These are phyloP conservation scores for Hyphodiscus sp. DNA, from an alignment of 2,329 filamentous ascomycete genomes.

Conservation along the genomic window DNA sequence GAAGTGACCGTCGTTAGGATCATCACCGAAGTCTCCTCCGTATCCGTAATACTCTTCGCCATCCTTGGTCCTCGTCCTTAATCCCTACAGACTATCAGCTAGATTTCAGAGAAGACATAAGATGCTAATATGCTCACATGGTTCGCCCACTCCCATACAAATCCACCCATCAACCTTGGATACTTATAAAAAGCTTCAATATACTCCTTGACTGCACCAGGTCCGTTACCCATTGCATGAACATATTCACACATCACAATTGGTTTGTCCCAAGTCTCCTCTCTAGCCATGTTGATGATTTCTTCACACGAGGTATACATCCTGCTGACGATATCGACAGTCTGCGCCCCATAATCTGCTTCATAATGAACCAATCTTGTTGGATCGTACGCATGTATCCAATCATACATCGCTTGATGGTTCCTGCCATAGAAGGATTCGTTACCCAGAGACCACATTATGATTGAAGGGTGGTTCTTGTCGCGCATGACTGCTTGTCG, in stretches of 20 bases:
- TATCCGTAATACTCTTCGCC: constrained; percentile 37
- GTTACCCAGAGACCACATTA: constrained; percentile 54
- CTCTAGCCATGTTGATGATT: constrained; percentile 10
- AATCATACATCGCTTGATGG: constrained; percentile 48
- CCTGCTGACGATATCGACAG: constrained; percentile 47
- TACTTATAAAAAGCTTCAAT: constrained; percentile 47
- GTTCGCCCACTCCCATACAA: constrained; percentile 42
- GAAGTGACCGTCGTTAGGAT: constrained; percentile 38
- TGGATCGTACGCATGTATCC: constrained; percentile 42
- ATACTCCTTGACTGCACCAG: constrained; percentile 51
- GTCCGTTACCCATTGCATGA: constrained; percentile 53
- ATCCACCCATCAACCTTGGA: constrained; percentile 47
- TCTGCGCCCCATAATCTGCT: constrained; percentile 43
- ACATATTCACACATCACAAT: constrained; percentile 34
- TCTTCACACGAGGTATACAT: constrained; percentile 39
- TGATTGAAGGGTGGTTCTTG: constrained; percentile 49
- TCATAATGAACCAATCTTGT: constrained; percentile 52
- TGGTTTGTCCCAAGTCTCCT: constrained; percentile 21
- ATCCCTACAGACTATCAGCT: constrained; percentile 21
- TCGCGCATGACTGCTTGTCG: constrained; percentile 47
- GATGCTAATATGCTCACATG: constrained; percentile 25
- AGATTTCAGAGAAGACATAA: neutral
- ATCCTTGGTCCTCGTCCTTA: constrained; percentile 31
- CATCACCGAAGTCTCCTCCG: constrained; percentile 39
- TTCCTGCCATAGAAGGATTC: constrained; percentile 52